Conservation (phyloP, 2,329 filamentous ascomycete genomes). For the Pyrenophora teres region DNA sequence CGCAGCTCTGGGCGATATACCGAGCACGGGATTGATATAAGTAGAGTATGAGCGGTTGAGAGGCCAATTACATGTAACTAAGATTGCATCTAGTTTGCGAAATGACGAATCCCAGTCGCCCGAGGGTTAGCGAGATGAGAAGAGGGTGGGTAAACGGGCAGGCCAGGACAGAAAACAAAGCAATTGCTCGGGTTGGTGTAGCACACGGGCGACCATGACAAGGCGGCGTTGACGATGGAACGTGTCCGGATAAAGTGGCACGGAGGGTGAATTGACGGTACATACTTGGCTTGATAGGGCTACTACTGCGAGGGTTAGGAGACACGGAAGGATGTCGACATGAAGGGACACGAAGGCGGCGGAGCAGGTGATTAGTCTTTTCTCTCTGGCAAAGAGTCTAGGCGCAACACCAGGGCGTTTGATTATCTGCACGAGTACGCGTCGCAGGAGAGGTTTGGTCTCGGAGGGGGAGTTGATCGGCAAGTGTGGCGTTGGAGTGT, state of each 20-base stretch:
- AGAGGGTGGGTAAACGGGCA: constrained; percentile 11
- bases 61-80: constrained; percentile 4
- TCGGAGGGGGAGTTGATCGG: constrained; percentile 7
- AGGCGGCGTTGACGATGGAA: constrained; percentile 13
- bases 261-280: constrained; percentile 20
- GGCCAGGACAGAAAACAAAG: constrained; percentile 9
- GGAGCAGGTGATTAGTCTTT: constrained; percentile 12
- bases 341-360: background rate
- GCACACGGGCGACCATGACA: constrained; percentile 14
- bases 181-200: constrained; percentile 5
- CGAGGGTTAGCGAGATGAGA: constrained; percentile 19
- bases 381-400: constrained; percentile 13
- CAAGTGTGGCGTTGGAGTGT: constrained; percentile 9
- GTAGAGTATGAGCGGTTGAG: no score
- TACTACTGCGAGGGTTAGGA: constrained; percentile 21
- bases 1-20: background rate
- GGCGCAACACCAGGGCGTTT: constrained; percentile 8
- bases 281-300: constrained; percentile 15
- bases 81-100: constrained; percentile 5
- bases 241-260: constrained; percentile 17
- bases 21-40: background rate
- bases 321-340: constrained; percentile 11
- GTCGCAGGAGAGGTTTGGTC: constrained; percentile 16
- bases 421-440: constrained; percentile 28
- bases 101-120: constrained; percentile 16